These are phyloP conservation scores for Tilletiaria anomala DNA, from an alignment of 1,284 basidiomycete species.

Conservation along the genomic window DNA sequence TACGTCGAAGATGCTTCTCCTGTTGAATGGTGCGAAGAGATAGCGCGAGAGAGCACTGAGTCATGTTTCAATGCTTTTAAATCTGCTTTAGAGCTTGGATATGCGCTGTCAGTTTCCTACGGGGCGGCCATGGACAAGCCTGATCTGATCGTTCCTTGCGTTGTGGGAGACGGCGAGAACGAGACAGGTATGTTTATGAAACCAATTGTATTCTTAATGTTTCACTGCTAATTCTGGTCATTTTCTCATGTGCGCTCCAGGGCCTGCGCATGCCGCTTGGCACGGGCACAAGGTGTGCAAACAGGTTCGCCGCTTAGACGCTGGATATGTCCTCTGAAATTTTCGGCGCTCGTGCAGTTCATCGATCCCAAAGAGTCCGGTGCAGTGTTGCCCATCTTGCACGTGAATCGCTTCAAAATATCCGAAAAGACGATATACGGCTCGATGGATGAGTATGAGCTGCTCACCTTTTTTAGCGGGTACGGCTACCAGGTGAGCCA, in stretches of 20 bases:
- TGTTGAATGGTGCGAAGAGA: not conserved
- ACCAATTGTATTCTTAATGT: not conserved
- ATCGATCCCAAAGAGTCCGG: conserved; percentile 80
- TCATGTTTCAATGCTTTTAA: no score
- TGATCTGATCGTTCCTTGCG: conserved; percentile 59
- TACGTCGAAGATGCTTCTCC: no score
- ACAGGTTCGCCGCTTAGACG: conserved; percentile 6
- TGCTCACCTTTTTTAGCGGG: conserved; percentile 52
- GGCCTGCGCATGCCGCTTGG: conserved; percentile 48
- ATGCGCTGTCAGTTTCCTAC: conserved; percentile 63
- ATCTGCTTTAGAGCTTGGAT: conserved; percentile 18
- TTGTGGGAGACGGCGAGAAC: conserved; percentile 74
- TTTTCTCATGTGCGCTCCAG: no score
- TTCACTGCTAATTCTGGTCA: not conserved
- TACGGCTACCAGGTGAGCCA: conserved; percentile 32
- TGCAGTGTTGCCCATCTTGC: conserved; percentile 71
- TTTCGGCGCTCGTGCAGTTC: conserved; percentile 51
- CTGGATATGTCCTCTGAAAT: not conserved
- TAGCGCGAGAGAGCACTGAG: no score
- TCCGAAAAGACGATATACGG: conserved; percentile 74
- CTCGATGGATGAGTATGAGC: conserved; percentile 73
- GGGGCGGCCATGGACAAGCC: conserved; percentile 65
- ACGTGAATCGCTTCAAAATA: conserved; percentile 73
- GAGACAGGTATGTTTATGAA: conserved; percentile 50
- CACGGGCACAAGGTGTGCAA: conserved; percentile 63